Conservation (phyloP, 306 rosid species). For the Chamaecrista fasciculata region DNA sequence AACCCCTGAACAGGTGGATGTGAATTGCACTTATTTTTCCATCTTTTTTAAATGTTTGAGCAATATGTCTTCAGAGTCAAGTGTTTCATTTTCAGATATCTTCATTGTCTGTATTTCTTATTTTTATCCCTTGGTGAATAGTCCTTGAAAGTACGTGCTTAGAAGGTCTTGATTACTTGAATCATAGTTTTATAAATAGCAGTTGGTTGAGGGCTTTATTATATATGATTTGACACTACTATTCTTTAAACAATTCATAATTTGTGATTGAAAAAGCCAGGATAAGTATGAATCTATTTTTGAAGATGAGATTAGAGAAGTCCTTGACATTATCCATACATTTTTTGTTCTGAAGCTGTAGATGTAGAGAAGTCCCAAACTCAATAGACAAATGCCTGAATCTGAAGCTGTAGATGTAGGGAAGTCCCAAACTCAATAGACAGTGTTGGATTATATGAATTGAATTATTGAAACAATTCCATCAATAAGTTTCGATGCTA, state of each 20-base stretch:
- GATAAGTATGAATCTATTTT: neutral
- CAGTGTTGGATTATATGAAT: constrained; percentile 15
- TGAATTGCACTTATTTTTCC: constrained; percentile 26
- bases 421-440: neutral
- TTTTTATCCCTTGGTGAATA: constrained; percentile 13
- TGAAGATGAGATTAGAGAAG: neutral
- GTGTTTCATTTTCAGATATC: constrained; percentile 1
- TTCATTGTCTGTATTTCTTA: neutral
- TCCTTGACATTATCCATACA: neutral
- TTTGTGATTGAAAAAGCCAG: neutral
- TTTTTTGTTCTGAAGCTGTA: constrained; percentile 1
- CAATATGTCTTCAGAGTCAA: constrained; percentile 11
- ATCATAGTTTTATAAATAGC: neutral
- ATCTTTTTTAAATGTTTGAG: constrained; percentile 17
- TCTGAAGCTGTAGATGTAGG: neutral
- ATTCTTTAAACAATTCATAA: neutral
- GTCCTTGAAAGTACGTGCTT: constrained; percentile 8
- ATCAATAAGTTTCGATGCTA: neutral
- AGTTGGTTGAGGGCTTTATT: neutral
- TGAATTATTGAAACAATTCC: neutral
- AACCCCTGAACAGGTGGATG: constrained; percentile 81
- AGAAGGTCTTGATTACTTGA: constrained; percentile 20
- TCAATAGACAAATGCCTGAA: neutral
- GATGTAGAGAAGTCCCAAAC: neutral
- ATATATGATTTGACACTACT: neutral